A percentile compares a stretch with the other conserved stretches of the same genome.
phyloP scores from a whole-genome alignment of 2,329 filamentous ascomycete genomes.

The Penicillium hesseltinei region DNA sequence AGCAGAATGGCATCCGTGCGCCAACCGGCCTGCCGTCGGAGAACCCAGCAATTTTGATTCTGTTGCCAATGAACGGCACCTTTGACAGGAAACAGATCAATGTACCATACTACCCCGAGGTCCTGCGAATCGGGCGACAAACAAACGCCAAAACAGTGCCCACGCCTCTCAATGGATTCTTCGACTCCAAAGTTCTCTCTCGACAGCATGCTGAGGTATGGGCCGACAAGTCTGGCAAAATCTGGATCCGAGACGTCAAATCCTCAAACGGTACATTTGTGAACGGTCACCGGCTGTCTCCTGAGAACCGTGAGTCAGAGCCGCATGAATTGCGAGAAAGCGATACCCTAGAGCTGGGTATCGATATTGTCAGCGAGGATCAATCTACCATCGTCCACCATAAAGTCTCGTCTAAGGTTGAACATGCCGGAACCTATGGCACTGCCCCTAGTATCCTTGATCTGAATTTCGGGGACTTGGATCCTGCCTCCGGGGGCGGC shows the following conservation, averaged over 20 bases:
- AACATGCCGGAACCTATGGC: constrained; percentile 83
- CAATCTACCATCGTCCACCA: constrained; percentile 98
- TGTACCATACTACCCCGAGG: constrained; percentile 92
- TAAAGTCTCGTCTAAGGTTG: constrained; percentile 95
- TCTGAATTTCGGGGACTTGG: constrained; percentile 88
- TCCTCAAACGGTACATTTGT: constrained; percentile 99
- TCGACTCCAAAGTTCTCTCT: constrained; percentile 96
- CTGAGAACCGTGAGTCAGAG: constrained; percentile 93
- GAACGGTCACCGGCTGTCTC: constrained; percentile 84
- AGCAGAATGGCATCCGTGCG: constrained; percentile 56
- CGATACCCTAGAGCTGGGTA: constrained; percentile 90
- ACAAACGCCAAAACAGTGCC: constrained; percentile 96
- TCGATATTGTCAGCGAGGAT: constrained; percentile 98
- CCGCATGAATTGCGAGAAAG: constrained; percentile 88
- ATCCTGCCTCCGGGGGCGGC: constrained; percentile 69
- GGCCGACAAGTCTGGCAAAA: constrained; percentile 79
- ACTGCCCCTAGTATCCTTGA: constrained; percentile 72
- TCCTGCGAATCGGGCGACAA: constrained; percentile 87
- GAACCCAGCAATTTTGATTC: constrained; percentile 74
- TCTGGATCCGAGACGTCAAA: constrained; percentile 96
- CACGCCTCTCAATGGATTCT: constrained; percentile 87
- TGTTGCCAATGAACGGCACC: constrained; percentile 89
- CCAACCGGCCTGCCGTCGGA: constrained; percentile 50
- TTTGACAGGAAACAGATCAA: constrained; percentile 97
- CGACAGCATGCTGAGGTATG: constrained; percentile 95